phyloP scores from a whole-genome alignment of 2,329 filamentous ascomycete genomes.

The Colletotrichum godetiae region DNA sequence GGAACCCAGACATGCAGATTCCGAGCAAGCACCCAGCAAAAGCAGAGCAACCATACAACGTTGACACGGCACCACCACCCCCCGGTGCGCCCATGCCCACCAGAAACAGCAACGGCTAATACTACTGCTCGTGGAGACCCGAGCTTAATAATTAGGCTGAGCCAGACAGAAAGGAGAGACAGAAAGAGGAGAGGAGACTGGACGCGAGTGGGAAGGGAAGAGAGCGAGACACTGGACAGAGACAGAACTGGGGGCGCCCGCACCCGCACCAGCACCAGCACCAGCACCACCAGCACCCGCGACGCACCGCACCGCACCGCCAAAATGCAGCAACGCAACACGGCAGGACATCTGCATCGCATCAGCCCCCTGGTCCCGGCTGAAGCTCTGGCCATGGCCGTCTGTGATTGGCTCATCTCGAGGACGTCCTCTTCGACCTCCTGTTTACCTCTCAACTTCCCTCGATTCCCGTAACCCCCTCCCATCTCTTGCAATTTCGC shows the following conservation, averaged over 20 bases:
- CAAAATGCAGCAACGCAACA: constrained; percentile 19
- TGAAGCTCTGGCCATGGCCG: constrained; percentile 33
- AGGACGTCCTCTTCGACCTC: constrained; percentile 33
- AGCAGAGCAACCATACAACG: constrained; percentile 1
- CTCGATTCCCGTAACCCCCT: constrained; percentile 29
- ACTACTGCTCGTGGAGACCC: constrained; percentile 9
- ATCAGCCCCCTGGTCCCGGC: constrained; percentile 36
- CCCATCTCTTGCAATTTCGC: constrained; percentile 26
- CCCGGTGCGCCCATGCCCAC: neutral
- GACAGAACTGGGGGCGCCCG: neutral
- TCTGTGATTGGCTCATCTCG: constrained; percentile 31
- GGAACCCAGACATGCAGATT: constrained; percentile 30
- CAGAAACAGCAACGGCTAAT: constrained; percentile 9
- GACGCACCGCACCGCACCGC: constrained; percentile 27
- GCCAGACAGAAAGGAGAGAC: neutral
- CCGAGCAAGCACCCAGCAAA: constrained; percentile 9
- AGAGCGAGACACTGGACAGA: neutral
- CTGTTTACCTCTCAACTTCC: constrained; percentile 35
- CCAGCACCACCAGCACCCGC: neutral
- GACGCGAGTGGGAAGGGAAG: neutral
- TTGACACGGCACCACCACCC: constrained; percentile 8
- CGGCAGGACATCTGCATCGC: constrained; percentile 31
- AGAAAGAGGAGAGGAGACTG: neutral
- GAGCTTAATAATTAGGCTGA: constrained; percentile 17
- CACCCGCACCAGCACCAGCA: neutral